A percentile compares a stretch with the other conserved stretches of the same genome.
Evolutionary conservation across 1,284 basidiomycete genomes (phyloP).

Genomic region (Thelephora terrestris): DNA sequence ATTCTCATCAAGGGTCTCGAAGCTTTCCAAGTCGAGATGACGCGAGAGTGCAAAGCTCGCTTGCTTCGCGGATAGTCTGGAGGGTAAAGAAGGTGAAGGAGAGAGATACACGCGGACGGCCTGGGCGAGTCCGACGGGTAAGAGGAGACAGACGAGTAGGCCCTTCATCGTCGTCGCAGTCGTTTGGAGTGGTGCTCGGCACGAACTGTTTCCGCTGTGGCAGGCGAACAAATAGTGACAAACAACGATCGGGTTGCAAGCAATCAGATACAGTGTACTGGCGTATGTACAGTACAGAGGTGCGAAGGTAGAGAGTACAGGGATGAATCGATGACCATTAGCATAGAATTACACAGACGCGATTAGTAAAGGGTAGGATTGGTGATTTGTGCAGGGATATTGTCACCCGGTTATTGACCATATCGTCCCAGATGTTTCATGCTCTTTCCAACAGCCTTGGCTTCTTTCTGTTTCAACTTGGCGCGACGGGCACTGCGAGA

Average conservation of each 20-base stretch:
- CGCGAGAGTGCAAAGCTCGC: conserved; percentile 51
- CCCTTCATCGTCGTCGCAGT: conserved; percentile 18
- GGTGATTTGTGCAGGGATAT: background rate
- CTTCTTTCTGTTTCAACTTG: conserved; percentile 47
- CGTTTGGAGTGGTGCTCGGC: background rate
- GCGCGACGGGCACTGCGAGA: conserved; percentile 39
- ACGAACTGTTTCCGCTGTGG: no score
- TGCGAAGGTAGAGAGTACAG: no score
- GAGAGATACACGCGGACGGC: conserved; percentile 46
- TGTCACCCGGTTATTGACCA: conserved; percentile 25
- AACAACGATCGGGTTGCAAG: no score
- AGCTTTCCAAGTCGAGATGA: conserved; percentile 60
- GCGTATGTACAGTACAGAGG: no score
- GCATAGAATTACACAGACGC: no score
- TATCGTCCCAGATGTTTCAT: conserved; percentile 37
- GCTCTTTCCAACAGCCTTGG: conserved; percentile 44
- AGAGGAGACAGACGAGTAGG: conserved; percentile 15
- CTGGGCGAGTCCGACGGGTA: conserved; percentile 22
- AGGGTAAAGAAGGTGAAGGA: conserved; percentile 24
- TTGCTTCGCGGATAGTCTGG: conserved; percentile 36
- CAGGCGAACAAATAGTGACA: no score
- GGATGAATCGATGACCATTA: no score
- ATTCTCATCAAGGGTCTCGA: conserved; percentile 38
- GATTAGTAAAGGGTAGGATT: no score
- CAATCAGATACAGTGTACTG: no score